Base-by-base conservation (phyloP, 2,329 filamentous ascomycete species). In the Onygena corvina region DNA sequence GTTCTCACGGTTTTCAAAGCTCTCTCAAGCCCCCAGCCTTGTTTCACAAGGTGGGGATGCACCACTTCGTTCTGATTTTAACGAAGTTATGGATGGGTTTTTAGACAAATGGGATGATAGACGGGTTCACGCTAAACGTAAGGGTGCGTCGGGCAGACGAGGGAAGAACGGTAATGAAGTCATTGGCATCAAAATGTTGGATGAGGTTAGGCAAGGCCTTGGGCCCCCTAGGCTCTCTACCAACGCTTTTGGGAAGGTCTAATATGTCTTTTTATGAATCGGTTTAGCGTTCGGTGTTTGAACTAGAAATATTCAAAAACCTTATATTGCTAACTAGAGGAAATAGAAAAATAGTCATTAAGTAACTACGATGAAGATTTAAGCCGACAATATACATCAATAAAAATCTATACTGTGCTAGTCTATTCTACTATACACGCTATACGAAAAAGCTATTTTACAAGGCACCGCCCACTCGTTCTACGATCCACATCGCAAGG, bases 401-500 rank as follows among this genome's bases (percentile, higher is more conserved):
- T 11, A 14, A 4, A 12, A 14, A 42, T 42, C 6, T 14, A 4
- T 31, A 31, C 16, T 27, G 27, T 42, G 11, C 21, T n/a, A n/a
- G n/a, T 46, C 30, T 31, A 50, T 31, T 47, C 40, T 44, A 40
- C 11, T 23, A 27, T 11, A 18, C 33, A 46, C 27, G 21, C 11
- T 25, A 21, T 38, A 25, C 16, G 16, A 2, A 49, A 9, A 18
- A 25, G 36, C 35, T 44, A 44, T 12, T 48, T 63, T 70, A 95
- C 62, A 96, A 71, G n/a, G 88, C 88, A 11, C 90, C 90, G 0
- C 90, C 90, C 5, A 94, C 76, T 29, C 86, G 71, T 58, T 80
- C 78, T 3, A 95, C 89, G 67, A 94, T 84, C 87, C 86, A 93
- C 88, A 96, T 94, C 2, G 88, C 86, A 53, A 94, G 67, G 52